Conservation (phyloP, 345 rosid genomes). For the Brassica juncea region DNA sequence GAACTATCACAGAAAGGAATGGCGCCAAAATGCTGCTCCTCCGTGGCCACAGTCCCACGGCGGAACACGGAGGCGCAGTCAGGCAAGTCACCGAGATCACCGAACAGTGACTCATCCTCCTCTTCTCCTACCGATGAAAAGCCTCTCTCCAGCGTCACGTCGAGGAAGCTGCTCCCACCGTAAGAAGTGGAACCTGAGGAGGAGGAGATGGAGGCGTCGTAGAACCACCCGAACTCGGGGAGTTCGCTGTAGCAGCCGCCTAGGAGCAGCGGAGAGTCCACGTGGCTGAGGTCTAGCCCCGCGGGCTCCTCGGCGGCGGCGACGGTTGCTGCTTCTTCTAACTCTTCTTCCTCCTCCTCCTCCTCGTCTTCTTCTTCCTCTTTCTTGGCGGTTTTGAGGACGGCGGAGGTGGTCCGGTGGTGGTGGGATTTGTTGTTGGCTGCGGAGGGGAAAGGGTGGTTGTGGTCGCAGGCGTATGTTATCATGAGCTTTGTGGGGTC, state of each 20-base stretch:
- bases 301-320: conserved; percentile 12
- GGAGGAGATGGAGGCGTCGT: conserved; percentile 49
- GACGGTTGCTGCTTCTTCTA: background rate
- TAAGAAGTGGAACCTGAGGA: conserved; percentile 39
- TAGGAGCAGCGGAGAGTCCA: conserved; percentile 42
- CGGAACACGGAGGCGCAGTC: conserved; percentile 68
- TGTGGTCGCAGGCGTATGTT: conserved; percentile 73
- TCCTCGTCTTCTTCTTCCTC: conserved; percentile 34
- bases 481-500: conserved; percentile 61
- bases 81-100: conserved; percentile 76
- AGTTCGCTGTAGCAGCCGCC: conserved; percentile 40
- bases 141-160: conserved; percentile 36
- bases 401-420: conserved; percentile 36
- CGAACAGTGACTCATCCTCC: conserved; percentile 64
- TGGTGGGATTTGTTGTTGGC: conserved; percentile 47
- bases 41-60: conserved; percentile 32
- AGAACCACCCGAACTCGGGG: conserved; percentile 62
- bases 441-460: conserved; percentile 59
- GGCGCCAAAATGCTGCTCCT: conserved; percentile 41
- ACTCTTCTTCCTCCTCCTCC: conserved; percentile 10
- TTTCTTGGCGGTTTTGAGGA: conserved; percentile 36
- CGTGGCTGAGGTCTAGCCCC: conserved; percentile 41
- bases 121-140: conserved; percentile 36
- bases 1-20: conserved; percentile 47
- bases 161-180: conserved; percentile 27